A percentile compares a stretch with the other conserved stretches of the same genome.
Evolutionary conservation across 352 stramenopile genomes (phyloP).

Genomic region (Phytophthora tentaculata): DNA sequence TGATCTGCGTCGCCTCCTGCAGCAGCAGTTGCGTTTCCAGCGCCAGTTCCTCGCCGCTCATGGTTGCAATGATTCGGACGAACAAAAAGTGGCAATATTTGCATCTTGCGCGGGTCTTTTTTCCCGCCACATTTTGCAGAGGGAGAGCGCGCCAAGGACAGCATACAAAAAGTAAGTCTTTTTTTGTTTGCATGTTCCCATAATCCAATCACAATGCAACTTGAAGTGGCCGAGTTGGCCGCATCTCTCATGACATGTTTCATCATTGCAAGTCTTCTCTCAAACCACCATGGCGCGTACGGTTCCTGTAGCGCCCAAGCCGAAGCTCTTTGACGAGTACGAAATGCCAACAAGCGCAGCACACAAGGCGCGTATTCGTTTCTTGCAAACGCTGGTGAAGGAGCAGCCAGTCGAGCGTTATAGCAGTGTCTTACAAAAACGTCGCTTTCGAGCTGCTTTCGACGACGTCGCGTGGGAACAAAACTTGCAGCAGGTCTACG

Average conservation of each 20-base stretch:
- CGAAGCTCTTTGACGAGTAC: constrained; percentile 30
- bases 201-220: too few relatives aligned
- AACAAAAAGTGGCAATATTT: constrained; percentile 1
- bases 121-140: constrained; percentile 30
- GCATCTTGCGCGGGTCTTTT: constrained; percentile 14
- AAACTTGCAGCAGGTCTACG: constrained; percentile 17
- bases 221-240: too few relatives aligned
- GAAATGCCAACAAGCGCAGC: constrained; percentile 11
- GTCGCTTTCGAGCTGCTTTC: constrained; percentile 25
- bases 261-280: not conserved
- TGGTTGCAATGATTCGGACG: constrained; percentile 13
- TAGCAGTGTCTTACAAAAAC: constrained; percentile 13
- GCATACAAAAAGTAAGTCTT: too few relatives aligned
- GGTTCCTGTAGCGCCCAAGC: constrained; percentile 4
- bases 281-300: constrained; percentile 15
- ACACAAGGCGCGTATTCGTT: constrained; percentile 20
- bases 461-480: constrained; percentile 18
- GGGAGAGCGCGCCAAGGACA: constrained; percentile 18
- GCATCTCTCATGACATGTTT: not conserved
- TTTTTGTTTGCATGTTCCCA: too few relatives aligned
- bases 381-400: constrained; percentile 21
- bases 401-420: constrained; percentile 1
- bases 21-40: constrained; percentile 83
- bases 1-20: constrained; percentile 73
- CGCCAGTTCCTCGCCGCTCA: constrained; percentile 64